Evolutionary conservation across 768 basidiomycete species (phyloP).

Genomic region (Mycena polygramma): DNA sequence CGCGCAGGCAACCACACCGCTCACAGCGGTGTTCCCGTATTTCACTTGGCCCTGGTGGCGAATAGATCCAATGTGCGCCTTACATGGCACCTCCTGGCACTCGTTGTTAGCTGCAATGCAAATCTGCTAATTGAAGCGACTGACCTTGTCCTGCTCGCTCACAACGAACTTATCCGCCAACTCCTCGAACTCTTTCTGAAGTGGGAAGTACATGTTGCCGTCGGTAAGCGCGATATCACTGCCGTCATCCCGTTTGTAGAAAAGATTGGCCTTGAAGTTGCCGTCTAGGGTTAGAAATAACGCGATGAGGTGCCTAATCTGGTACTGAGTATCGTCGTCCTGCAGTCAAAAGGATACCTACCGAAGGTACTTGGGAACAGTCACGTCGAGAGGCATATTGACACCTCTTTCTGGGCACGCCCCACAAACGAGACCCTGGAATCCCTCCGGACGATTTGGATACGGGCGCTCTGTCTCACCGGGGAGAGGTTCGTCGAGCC

Average conservation of each 20-base stretch:
- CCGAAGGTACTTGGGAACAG: conserved; percentile 20
- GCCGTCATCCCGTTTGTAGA: conserved; percentile 30
- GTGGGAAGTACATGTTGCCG: conserved; percentile 24
- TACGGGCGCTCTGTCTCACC: conserved; percentile 19
- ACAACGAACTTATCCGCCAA: conserved; percentile 13
- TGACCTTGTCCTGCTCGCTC: conserved; percentile 13
- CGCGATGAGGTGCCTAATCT: background rate
- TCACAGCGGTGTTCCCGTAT: conserved; percentile 15
- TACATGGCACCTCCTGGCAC: conserved; percentile 13
- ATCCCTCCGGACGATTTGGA: conserved; percentile 9
- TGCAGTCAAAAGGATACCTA: background rate
- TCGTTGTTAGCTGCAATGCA: background rate
- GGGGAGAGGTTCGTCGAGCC: conserved; percentile 4
- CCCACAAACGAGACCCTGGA: background rate
- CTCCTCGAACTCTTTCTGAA: conserved; percentile 5
- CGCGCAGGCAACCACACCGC: conserved; percentile 18
- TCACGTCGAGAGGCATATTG: conserved; percentile 21
- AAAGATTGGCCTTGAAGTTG: conserved; percentile 24
- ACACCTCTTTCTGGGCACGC: conserved; percentile 29
- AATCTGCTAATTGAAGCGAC: background rate
- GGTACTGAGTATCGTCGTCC: background rate
- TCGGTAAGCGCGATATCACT: conserved; percentile 18
- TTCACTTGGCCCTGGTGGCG: background rate
- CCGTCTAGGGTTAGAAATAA: conserved; percentile 3
- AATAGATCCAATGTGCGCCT: conserved; percentile 11